Conservation (phyloP, 768 basidiomycete species). For the Sporobolomyces phaffii region DNA sequence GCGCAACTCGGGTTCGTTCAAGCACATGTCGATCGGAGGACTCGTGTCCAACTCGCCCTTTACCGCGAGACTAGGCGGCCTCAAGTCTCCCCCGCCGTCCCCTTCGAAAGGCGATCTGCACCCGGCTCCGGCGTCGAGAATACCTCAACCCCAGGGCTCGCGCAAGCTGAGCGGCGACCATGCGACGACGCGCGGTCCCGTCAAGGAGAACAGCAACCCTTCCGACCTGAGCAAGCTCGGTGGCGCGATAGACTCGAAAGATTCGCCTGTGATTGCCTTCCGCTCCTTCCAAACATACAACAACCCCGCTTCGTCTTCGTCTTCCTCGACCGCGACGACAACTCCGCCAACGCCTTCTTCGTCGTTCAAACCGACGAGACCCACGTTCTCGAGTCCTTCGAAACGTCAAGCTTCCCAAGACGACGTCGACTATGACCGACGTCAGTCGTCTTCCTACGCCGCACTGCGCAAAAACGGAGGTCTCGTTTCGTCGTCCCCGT, state of each 20-base stretch:
- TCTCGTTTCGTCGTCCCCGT: conserved; percentile 36
- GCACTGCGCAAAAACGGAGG: conserved; percentile 26
- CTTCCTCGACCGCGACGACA: background rate
- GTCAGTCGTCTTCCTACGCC: conserved; percentile 27
- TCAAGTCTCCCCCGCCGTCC: background rate
- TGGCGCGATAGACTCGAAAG: background rate
- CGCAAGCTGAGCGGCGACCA: conserved; percentile 3
- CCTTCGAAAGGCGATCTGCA: background rate
- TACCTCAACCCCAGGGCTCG: conserved; percentile 12
- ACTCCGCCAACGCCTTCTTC: background rate
- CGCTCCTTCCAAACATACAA: conserved; percentile 1
- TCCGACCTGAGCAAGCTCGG: conserved; percentile 26
- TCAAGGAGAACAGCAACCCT: conserved; percentile 37
- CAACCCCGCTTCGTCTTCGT: background rate
- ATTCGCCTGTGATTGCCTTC: conserved; percentile 25
- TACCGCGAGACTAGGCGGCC: background rate
- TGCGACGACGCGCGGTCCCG: too few species aligned
- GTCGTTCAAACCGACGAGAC: conserved; percentile 25
- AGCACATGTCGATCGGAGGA: conserved; percentile 27
- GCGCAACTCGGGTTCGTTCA: conserved; percentile 33
- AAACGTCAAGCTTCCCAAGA: background rate
- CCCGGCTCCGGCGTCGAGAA: background rate
- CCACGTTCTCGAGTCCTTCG: background rate
- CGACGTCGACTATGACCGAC: background rate
- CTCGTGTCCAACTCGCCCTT: conserved; percentile 36